Conservation (phyloP, 129 eudicot genomes). For the Flaveria brownii region DNA sequence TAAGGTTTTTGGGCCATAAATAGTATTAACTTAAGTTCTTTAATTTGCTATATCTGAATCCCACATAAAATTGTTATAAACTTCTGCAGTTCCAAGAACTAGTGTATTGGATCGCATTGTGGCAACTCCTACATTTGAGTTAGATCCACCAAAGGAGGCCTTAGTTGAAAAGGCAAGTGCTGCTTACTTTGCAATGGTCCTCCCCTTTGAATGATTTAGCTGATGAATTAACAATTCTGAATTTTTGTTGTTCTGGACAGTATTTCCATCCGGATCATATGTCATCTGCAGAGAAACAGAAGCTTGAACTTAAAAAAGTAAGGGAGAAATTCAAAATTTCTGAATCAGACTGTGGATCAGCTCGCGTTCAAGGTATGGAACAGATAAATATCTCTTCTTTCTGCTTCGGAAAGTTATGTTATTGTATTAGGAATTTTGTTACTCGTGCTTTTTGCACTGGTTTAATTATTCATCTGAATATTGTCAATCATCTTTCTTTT, state of each 20-base stretch:
- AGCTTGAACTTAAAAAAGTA: constrained; percentile 70
- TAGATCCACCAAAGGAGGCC: constrained; percentile 55
- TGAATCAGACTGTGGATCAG: constrained; percentile 91
- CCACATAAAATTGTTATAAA: not conserved
- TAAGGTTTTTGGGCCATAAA: not conserved
- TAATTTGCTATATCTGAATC: not conserved
- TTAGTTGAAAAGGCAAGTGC: constrained; percentile 67
- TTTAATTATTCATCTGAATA: not conserved
- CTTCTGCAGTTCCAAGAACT: constrained; percentile 43
- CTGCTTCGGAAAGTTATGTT: not conserved
- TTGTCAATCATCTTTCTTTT: not conserved
- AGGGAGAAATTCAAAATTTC: constrained; percentile 85
- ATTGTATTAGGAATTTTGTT: not conserved
- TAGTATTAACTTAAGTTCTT: not conserved
- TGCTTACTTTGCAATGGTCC: not conserved
- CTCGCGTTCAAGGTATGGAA: constrained; percentile 80
- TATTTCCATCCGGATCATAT: constrained; percentile 91
- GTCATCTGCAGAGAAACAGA: constrained; percentile 84
- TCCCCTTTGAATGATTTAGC: not conserved
- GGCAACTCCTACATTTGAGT: constrained; percentile 38
- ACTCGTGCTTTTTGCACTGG: constrained; percentile 9
- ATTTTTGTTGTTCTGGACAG: constrained; percentile 37
- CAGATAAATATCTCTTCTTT: not conserved
- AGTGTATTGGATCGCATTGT: constrained; percentile 38
- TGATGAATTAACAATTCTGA: not conserved